Percentiles rank a stretch among this genome's conserved stretches.
Conservation (phyloP, 169 alveolate genomes). For the Amoebophrya sp. region DNA sequence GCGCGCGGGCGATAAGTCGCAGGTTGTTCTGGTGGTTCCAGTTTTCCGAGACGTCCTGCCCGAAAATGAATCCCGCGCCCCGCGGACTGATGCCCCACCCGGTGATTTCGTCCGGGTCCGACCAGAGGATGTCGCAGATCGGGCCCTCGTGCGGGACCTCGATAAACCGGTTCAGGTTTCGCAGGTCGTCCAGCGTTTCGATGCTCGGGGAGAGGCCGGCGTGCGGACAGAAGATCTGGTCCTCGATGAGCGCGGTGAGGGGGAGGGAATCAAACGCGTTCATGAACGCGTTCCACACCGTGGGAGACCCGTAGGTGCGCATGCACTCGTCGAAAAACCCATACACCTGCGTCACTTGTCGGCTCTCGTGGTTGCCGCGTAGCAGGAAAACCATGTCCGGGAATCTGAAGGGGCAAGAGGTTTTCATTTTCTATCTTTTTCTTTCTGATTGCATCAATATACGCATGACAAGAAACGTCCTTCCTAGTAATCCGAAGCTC, state of each 20-base stretch:
- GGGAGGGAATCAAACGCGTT: constrained; percentile 89
- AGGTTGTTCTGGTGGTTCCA: constrained; percentile 84
- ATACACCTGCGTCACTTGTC: constrained; percentile 89
- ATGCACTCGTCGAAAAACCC: constrained; percentile 92
- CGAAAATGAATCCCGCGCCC: constrained; percentile 96
- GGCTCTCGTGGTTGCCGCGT: constrained; percentile 91
- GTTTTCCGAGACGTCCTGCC: constrained; percentile 77
- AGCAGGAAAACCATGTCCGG: too few relatives aligned
- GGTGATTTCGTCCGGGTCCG: constrained; percentile 33
- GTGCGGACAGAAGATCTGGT: constrained; percentile 86
- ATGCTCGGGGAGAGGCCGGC: constrained; percentile 93
- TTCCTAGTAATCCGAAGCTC: too few relatives aligned
- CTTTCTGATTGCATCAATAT: too few relatives aligned
- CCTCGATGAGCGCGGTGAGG: constrained; percentile 87
- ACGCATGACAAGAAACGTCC: too few relatives aligned
- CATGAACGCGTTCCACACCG: constrained; percentile 87
- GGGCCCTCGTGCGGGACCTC: constrained; percentile 98
- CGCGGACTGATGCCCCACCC: constrained; percentile 93
- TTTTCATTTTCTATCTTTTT: too few relatives aligned
- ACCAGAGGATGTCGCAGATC: constrained; percentile 80
- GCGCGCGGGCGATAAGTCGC: constrained; percentile 88
- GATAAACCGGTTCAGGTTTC: constrained; percentile 51
- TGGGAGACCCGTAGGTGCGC: constrained; percentile 83
- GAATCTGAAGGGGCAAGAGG: too few relatives aligned
- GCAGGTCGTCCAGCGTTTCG: constrained; percentile 82